A percentile compares a stretch with the other conserved stretches of the same genome.
These are phyloP conservation scores for Hawksworthiomyces lignivorus DNA, from an alignment of 2,329 filamentous ascomycete genomes.

Conservation along the genomic window DNA sequence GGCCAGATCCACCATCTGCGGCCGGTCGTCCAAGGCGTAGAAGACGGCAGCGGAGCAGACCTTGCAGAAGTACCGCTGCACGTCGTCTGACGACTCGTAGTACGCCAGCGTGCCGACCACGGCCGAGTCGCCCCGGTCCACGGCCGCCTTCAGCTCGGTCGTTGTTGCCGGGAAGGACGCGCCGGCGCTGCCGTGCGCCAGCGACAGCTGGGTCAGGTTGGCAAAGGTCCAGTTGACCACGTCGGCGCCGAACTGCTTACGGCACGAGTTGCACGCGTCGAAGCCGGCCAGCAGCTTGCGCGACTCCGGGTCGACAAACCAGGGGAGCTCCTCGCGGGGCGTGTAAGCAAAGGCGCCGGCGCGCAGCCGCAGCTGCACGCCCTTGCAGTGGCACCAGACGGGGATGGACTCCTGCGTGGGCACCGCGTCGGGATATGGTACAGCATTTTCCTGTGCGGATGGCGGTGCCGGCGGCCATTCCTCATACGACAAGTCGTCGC, in stretches of 20 bases:
- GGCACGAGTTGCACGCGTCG: slow-evolving; percentile 42
- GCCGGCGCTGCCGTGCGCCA: slow-evolving; percentile 11
- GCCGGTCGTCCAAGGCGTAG: slow-evolving; percentile 31
- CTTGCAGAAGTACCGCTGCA: slow-evolving; percentile 41
- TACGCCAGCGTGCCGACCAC: slow-evolving; percentile 36
- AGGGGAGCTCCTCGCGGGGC: slow-evolving; percentile 27
- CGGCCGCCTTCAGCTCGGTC: slow-evolving; percentile 26
- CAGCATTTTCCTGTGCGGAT: too few species aligned
- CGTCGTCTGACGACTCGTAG: slow-evolving; percentile 34
- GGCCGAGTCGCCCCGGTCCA: slow-evolving; percentile 26
- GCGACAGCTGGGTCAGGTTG: slow-evolving; percentile 31
- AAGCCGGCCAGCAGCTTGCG: slow-evolving; percentile 31
- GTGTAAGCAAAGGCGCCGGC: slow-evolving; percentile 22
- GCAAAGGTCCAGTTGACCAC: slow-evolving; percentile 38
- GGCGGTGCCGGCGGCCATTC: too few species aligned
- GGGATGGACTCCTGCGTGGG: slow-evolving; percentile 24
- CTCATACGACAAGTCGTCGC: too few species aligned
- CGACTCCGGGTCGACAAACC: slow-evolving; percentile 34
- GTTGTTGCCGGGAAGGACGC: slow-evolving; percentile 23
- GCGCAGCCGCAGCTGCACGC: slow-evolving; percentile 34
- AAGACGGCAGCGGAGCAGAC: slow-evolving; percentile 40
- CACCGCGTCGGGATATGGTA: too few species aligned
- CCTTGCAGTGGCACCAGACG: slow-evolving; percentile 38
- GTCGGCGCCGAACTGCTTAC: slow-evolving; percentile 33
- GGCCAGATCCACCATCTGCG: slow-evolving; percentile 34